Evolutionary conservation across 2,329 filamentous ascomycete species (phyloP).

Genomic region (Alternaria ventricosa): DNA sequence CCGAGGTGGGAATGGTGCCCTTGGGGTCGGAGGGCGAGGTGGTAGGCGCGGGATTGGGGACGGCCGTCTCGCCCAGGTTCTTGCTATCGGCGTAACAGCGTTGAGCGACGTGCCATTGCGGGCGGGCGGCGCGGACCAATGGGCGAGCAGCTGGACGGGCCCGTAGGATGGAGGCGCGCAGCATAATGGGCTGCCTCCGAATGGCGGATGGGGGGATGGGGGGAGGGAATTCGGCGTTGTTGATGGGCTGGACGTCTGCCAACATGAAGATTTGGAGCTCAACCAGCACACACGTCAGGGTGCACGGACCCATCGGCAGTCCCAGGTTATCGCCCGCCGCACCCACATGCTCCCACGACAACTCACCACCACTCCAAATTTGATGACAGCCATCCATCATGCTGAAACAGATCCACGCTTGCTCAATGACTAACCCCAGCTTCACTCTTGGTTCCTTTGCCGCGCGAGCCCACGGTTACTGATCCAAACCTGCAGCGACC

Average conservation of each 20-base stretch:
- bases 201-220: constrained; percentile 27
- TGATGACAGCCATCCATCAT: not conserved
- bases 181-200: constrained; percentile 58
- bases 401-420: not conserved
- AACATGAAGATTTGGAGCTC: constrained; percentile 27
- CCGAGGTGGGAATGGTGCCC: constrained; percentile 57
- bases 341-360: constrained; percentile 1
- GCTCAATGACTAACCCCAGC: not conserved
- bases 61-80: constrained; percentile 47
- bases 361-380: not conserved
- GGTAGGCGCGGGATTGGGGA: constrained; percentile 44
- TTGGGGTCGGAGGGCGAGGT: constrained; percentile 29
- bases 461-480: not conserved
- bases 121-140: constrained; percentile 42
- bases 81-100: constrained; percentile 59
- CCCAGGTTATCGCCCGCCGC: not conserved
- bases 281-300: constrained; percentile 14
- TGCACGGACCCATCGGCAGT: constrained; percentile 13
- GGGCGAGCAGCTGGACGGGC: constrained; percentile 52
- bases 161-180: constrained; percentile 62
- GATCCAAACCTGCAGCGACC: not conserved
- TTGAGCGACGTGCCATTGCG: constrained; percentile 49
- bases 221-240: constrained; percentile 17
- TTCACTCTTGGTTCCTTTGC: not conserved
- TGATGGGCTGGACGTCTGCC: constrained; percentile 15